These are phyloP conservation scores for Microthlaspi erraticum DNA, from an alignment of 345 rosid genomes.

Conservation along the genomic window DNA sequence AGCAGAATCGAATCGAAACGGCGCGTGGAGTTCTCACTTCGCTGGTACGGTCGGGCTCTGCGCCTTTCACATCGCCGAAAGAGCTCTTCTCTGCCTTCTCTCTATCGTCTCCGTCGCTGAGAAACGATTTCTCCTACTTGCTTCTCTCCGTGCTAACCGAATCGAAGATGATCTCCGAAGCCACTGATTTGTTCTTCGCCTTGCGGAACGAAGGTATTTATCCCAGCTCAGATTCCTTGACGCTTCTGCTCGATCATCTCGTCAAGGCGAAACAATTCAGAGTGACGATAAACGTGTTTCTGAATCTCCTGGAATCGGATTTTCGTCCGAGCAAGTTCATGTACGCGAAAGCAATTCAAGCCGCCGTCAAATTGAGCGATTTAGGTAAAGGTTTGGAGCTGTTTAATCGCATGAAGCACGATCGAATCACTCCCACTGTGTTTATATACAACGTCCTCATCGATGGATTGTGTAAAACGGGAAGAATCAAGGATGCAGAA, in stretches of 20 bases:
- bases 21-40: slow-evolving; percentile 57
- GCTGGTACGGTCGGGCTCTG: slow-evolving; percentile 47
- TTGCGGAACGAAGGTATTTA: slow-evolving; percentile 56
- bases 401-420: slow-evolving; percentile 60
- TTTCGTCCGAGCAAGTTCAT: slow-evolving; percentile 61
- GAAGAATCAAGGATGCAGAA: slow-evolving; percentile 64
- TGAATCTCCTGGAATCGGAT: slow-evolving; percentile 53
- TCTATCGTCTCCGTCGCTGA: slow-evolving; percentile 50
- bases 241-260: slow-evolving; percentile 52
- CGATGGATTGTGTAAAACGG: slow-evolving; percentile 61
- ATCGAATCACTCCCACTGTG: slow-evolving; percentile 52
- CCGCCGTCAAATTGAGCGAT: slow-evolving; percentile 70
- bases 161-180: slow-evolving; percentile 56
- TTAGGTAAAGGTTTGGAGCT: slow-evolving; percentile 57
- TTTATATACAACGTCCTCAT: slow-evolving; percentile 72
- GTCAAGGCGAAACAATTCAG: slow-evolving; percentile 49
- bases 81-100: slow-evolving; percentile 62
- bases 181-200: slow-evolving; percentile 48
- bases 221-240: slow-evolving; percentile 54
- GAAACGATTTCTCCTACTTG: slow-evolving; percentile 49
- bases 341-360: slow-evolving; percentile 72
- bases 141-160: slow-evolving; percentile 53
- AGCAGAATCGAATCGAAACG: slow-evolving; percentile 50
- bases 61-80: slow-evolving; percentile 52
- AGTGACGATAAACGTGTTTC: slow-evolving; percentile 55